Percentiles rank a stretch among this genome's conserved stretches.
Evolutionary conservation across 768 basidiomycete species (phyloP).

Genomic region (Lactarius hengduanensis): DNA sequence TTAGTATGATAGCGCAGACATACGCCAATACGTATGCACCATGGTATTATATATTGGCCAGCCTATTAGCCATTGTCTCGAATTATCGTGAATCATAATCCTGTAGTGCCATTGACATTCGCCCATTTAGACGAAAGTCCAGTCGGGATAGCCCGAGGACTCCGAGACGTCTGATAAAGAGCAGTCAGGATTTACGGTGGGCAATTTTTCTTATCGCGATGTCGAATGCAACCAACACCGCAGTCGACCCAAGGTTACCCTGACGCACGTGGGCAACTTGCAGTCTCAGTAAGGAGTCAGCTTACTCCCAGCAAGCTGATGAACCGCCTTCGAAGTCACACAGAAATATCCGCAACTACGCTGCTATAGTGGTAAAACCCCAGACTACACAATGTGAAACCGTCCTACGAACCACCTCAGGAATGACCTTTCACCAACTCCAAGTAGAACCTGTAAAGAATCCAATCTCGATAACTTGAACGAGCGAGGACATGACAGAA

Average conservation of each 20-base stretch:
- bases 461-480: neutral
- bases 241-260: too few relatives aligned
- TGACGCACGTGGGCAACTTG: too few relatives aligned
- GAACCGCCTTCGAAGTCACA: neutral
- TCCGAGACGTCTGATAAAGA: too few relatives aligned
- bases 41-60: neutral
- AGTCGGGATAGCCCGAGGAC: too few relatives aligned
- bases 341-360: neutral
- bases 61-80: neutral
- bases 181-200: too few relatives aligned
- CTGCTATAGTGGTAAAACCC: neutral
- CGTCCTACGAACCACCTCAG: neutral
- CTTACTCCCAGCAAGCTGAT: neutral
- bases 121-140: too few relatives aligned
- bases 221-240: too few relatives aligned
- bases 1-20: too few relatives aligned
- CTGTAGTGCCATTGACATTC: too few relatives aligned
- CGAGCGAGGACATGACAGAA: neutral
- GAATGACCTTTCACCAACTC: neutral
- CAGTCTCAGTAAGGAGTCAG: too few relatives aligned
- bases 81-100: neutral
- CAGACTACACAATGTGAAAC: conserved; percentile 3
- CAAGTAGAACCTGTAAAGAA: neutral
- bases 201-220: too few relatives aligned
- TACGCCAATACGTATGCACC: too few relatives aligned